These are phyloP conservation scores for Colletotrichum cordylinicola DNA, from an alignment of 2,329 filamentous ascomycete species.

Conservation along the genomic window DNA sequence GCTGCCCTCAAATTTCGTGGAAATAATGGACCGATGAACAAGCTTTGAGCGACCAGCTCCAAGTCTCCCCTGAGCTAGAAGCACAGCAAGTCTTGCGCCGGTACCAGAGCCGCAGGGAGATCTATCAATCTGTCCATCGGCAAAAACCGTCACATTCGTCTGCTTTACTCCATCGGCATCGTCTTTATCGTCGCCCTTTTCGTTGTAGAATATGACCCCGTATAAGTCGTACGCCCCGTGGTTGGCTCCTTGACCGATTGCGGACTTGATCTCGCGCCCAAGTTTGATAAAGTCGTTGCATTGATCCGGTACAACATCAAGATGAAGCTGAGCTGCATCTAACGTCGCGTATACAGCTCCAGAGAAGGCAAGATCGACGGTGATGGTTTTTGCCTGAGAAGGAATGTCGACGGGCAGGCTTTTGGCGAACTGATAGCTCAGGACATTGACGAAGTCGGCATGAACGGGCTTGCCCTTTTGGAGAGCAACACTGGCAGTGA, in stretches of 20 bases:
- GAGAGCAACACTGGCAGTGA: neutral
- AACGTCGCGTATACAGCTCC: slow-evolving; percentile 12
- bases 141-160: slow-evolving; percentile 29
- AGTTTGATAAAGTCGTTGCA: neutral
- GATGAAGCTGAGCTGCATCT: neutral
- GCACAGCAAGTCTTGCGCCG: slow-evolving; percentile 23
- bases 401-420: neutral
- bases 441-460: slow-evolving; percentile 11
- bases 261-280: slow-evolving; percentile 7
- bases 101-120: slow-evolving; percentile 31
- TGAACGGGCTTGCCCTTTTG: neutral
- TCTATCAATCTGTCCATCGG: slow-evolving; percentile 30
- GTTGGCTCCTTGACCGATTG: neutral
- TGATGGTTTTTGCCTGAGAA: neutral
- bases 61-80: slow-evolving; percentile 6
- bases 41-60: neutral
- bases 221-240: neutral
- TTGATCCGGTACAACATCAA: neutral
- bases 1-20: neutral
- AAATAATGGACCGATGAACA: neutral
- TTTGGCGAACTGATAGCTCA: slow-evolving; percentile 1
- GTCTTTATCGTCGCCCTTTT: neutral
- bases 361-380: neutral
- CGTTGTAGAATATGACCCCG: slow-evolving; percentile 16
- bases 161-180: slow-evolving; percentile 1